Conservation (phyloP, 192 early-diverging fungal genomes). For the Globomyces pollinis-pini region DNA sequence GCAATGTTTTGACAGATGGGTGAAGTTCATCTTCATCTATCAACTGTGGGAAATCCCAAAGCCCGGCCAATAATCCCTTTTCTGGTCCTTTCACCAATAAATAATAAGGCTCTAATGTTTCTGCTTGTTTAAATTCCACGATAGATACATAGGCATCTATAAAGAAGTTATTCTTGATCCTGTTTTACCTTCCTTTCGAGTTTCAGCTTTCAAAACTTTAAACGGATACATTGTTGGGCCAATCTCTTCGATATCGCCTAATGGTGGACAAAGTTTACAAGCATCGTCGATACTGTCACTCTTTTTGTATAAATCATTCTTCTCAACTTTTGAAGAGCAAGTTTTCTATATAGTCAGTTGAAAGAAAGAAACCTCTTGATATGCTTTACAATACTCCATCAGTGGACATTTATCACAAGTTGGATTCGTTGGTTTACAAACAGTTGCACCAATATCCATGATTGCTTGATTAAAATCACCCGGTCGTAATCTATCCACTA, state of each 20-base stretch:
- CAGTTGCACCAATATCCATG: slow-evolving; percentile 70
- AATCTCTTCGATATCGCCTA: no score
- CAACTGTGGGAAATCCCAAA: slow-evolving; percentile 67
- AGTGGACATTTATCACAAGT: slow-evolving; percentile 58
- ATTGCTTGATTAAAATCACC: slow-evolving; percentile 74
- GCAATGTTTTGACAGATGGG: slow-evolving; percentile 8
- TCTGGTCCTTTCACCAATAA: slow-evolving; percentile 50
- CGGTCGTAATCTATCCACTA: slow-evolving; percentile 48
- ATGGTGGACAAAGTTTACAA: background rate
- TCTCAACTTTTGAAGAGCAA: background rate
- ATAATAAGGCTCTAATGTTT: no score
- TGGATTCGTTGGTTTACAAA: slow-evolving; percentile 65
- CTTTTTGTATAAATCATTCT: background rate
- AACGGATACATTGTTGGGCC: background rate
- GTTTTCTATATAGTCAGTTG: slow-evolving; percentile 4
- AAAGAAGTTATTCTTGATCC: background rate
- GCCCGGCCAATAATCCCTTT: slow-evolving; percentile 58
- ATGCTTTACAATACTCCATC: slow-evolving; percentile 48
- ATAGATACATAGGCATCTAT: slow-evolving; percentile 12
- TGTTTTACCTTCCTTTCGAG: background rate
- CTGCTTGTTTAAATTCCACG: slow-evolving; percentile 26
- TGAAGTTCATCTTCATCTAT: slow-evolving; percentile 16
- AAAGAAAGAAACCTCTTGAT: slow-evolving; percentile 57
- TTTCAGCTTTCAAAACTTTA: background rate
- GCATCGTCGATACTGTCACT: slow-evolving; percentile 1